Base-by-base conservation (phyloP, 345 rosid species). In the Eucalyptus urophylla region DNA sequence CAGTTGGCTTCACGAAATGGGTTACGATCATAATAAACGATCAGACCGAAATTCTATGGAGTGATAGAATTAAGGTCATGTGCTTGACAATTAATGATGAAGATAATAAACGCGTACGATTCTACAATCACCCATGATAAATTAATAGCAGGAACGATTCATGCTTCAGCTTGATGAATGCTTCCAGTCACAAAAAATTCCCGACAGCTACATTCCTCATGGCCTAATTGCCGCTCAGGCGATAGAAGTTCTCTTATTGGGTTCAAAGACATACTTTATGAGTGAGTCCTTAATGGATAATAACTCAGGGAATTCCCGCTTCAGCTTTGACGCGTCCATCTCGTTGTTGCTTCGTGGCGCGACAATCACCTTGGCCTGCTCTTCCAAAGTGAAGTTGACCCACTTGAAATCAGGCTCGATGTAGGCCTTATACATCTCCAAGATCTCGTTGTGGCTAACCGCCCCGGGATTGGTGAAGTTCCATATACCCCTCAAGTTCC, bases 381-480 rank as follows among this genome's bases (percentile, higher is more conserved):
- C 94, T 86, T 93, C 94, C 22, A 92, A 76, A 14, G 93, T 90
- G 90, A 93, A 93, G 91, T 93, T 92, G 40, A 80, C 86, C 93
- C 93, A 93, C 65, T 88, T 53, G 86, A 92, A 93, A 69, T 89
- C 83, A 3, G 94, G 92, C 86, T 93, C 89, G 29, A 93, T 91
- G 89, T 93, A 91, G 50, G 65, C 87, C 92, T 92, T 92, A 92
- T 93, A 92, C 94, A 93, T 92, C 90, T 93, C 92, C 87, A 93
- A 87, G 86, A 93, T 92, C 91, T 92, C 93, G 51, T 93, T 93
- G 90, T 92, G 94, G 90, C 93, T 91, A 56, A 92, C 93, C 50
- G 86, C 94, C 40, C 94, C 93, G 13, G 94, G 94, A 89, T 93
- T 93, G n/a, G 94, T 92, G 93, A 93, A 93, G 89, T 93, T 93